Base-by-base conservation (phyloP, 225 moss, liverwort and hornwort genomes). In the Ulota crispa region DNA sequence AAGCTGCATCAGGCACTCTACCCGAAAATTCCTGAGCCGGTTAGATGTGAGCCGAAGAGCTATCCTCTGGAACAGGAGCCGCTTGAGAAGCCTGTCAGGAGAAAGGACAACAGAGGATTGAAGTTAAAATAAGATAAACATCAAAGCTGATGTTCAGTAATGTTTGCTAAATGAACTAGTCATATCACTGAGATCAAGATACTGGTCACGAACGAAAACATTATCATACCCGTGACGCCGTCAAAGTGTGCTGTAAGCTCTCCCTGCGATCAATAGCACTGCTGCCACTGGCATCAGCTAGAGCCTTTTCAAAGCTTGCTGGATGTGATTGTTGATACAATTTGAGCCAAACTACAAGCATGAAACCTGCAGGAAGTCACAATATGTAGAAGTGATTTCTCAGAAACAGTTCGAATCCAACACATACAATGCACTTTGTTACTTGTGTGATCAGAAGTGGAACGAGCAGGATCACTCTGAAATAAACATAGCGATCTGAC, bases 241-340 rank as follows among this genome's bases (percentile, higher is more conserved):
- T 86, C 68, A 70, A 80, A 15, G 82, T 54, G 64, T 88, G 82
- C 65, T 82, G 86, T 72, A 86, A 80, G 77, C 66, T 75, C 82
- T 86, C 86, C 63, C 80, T 82, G 78, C 84, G 82, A 75, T 88
- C 86, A 23, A 90, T 84, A 62, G 90, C 90, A 82, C 84, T 88
- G 67, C 89, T 87, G 77, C 71, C 82, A 75, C 77, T 78, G 21
- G 86, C 88, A 88, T 90, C 86, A 73, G 82, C 70, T 36, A 90
- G 32, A 80, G 82, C 80, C 86, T 88, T 90, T 50, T 90, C 86
- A 70, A 90, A 90, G 70, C 84, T 83, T 72, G 70, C 86, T 77
- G 88, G 88, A 76, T 87, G 83, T 26, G 92, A 88, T 74, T 90
- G 92, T 70, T 92, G 90, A 80, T 92, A 92, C 69, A 92, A 65